These are phyloP conservation scores for Leccinum obscurum DNA, from an alignment of 768 basidiomycete species.

Conservation along the genomic window DNA sequence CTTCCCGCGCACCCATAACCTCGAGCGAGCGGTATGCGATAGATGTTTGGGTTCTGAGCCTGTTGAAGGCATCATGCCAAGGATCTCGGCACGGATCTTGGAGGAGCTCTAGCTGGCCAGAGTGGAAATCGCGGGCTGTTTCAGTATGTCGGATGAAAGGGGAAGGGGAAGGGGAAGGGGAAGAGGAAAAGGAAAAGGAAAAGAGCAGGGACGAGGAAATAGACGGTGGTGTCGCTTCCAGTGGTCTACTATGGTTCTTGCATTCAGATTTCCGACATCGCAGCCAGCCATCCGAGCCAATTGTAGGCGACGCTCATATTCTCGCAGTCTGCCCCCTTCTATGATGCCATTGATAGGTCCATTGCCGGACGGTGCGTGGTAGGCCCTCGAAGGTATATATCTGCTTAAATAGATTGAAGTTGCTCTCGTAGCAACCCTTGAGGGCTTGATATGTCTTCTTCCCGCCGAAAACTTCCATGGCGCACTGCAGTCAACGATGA, in stretches of 20 bases:
- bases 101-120: no score
- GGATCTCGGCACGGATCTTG: no score
- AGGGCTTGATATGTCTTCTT: conserved; percentile 84
- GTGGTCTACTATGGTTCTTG: conserved; percentile 67
- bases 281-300: conserved; percentile 62
- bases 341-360: conserved; percentile 42
- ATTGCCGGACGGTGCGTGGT: conserved; percentile 34
- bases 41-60: no score
- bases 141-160: no score
- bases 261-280: conserved; percentile 72
- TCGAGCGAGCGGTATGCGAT: no score
- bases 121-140: no score
- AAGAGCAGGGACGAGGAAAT: no score
- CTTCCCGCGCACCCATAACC: no score
- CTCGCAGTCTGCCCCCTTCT: conserved; percentile 65
- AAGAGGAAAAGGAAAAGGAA: no score
- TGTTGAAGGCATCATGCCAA: no score
- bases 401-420: conserved; percentile 83
- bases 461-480: conserved; percentile 64
- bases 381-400: conserved; percentile 70
- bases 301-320: conserved; percentile 72
- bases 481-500: conserved; percentile 49
- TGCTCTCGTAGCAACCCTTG: conserved; percentile 84
- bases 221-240: conserved; percentile 39
- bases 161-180: no score